Base-by-base conservation (phyloP, 2,329 filamentous ascomycete genomes). In the Paracoccidioides lutzii region DNA sequence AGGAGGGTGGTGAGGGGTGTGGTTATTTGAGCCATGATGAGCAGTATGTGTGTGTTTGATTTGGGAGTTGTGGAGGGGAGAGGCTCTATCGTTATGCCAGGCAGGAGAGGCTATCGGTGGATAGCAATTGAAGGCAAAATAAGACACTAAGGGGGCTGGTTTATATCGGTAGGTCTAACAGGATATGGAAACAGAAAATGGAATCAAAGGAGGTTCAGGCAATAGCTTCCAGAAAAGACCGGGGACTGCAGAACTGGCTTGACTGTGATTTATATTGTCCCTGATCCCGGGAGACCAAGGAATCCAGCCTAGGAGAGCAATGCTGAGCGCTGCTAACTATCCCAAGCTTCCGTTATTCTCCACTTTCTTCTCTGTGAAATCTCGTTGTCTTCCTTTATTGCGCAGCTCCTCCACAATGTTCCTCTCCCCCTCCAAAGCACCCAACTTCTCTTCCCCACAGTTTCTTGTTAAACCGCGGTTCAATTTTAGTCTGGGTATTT, bases 1-100 rank as follows among this genome's bases (percentile, higher is more conserved):
- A 96, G 80, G 53, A 96, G 83, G 55, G 77, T 77, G 60, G 85
- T 90, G 41, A 95, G 79, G 1, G 88, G 87, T 9, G 89, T 94
- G 57, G 80, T 81, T 64, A 93, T 84, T 46, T 55, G 51, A 30
- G 63, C 58, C 63, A 64, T 66, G 14, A 44, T 63, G 35, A 35
- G 33, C n/a, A 32, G 12, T 9, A 7, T 52, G 15, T 54, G 14
- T 28, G 7, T 38, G 35, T 5, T 30, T 32, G 15, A 37, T 32
- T 22, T 22, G 33, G 8, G 41, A 54, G 12, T 6, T 22, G 42
- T 14, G 4, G 42, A 38, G 2, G 14, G 41, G 53, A 30, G 33
- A 10, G 5, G 22, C 28, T 7, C 22, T 12, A 22, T 32, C 7
- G 30, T 45, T 46, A 45, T 22, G 6, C 6, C 32, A 48, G 9